A percentile compares a stretch with the other conserved stretches of the same genome.
Evolutionary conservation across 2,329 filamentous ascomycete genomes (phyloP).

Genomic region (Dendryphion nanum): DNA sequence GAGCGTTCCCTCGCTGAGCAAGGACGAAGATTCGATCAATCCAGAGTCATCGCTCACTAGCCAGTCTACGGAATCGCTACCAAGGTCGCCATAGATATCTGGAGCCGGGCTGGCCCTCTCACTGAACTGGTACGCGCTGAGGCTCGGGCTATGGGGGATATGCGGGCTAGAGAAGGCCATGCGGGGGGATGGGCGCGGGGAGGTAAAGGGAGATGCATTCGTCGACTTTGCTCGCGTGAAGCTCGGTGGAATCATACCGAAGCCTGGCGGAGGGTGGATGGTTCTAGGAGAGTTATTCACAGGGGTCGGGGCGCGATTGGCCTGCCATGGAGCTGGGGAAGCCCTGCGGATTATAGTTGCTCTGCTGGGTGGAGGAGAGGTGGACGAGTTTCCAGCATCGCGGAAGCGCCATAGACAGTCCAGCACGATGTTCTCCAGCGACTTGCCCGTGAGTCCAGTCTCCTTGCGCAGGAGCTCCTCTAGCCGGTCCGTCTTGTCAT

Average conservation of each 20-base stretch:
- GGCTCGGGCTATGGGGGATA: constrained; percentile 88
- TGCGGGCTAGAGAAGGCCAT: constrained; percentile 84
- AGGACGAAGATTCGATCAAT: constrained; percentile 74
- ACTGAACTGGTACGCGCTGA: constrained; percentile 95
- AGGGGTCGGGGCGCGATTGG: constrained; percentile 71
- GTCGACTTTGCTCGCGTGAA: constrained; percentile 75
- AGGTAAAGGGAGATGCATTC: constrained; percentile 86
- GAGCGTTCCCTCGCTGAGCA: constrained; percentile 66
- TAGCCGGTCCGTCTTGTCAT: constrained; percentile 90
- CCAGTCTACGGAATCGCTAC: constrained; percentile 96
- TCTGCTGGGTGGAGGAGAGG: constrained; percentile 80
- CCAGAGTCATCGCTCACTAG: constrained; percentile 83
- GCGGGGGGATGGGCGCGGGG: constrained; percentile 86
- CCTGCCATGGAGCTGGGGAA: constrained; percentile 91
- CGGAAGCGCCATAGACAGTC: constrained; percentile 87
- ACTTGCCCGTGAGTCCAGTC: constrained; percentile 70
- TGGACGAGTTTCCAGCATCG: constrained; percentile 59
- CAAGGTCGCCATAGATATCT: constrained; percentile 87
- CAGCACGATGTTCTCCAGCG: constrained; percentile 85
- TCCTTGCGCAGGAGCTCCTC: constrained; percentile 81
- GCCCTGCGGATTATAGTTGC: constrained; percentile 86
- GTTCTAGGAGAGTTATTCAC: constrained; percentile 79
- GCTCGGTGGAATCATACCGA: constrained; percentile 67
- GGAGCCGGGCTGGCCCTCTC: constrained; percentile 69
- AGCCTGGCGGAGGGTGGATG: constrained; percentile 77